A percentile compares a stretch with the other conserved stretches of the same genome.
Conservation (phyloP, 768 basidiomycete genomes). For the Naganishia vishniacii region DNA sequence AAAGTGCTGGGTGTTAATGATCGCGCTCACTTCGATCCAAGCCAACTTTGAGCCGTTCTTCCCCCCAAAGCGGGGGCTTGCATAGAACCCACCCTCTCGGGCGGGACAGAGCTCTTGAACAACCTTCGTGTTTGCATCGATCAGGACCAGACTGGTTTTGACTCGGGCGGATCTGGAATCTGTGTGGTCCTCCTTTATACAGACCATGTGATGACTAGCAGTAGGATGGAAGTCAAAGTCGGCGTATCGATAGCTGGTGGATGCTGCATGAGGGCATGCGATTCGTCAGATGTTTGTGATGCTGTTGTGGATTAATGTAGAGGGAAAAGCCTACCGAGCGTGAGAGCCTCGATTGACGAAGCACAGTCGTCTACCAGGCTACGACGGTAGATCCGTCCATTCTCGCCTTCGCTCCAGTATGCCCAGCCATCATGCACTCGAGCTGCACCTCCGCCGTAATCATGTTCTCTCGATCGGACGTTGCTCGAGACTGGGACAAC, state of each 20-base stretch:
- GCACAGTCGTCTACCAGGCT: conserved; percentile 2
- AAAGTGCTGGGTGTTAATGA: not conserved
- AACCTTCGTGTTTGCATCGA: conserved; percentile 54
- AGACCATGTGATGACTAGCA: conserved; percentile 56
- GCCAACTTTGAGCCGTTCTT: conserved; percentile 58
- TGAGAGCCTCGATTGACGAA: conserved; percentile 54
- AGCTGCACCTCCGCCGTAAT: conserved; percentile 66
- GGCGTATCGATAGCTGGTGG: conserved; percentile 59
- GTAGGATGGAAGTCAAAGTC: conserved; percentile 60
- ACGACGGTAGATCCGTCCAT: conserved; percentile 56
- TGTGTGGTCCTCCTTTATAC: conserved; percentile 69
- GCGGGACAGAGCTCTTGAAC: conserved; percentile 46
- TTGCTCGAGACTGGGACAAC: conserved; percentile 30
- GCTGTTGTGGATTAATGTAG: too few species aligned
- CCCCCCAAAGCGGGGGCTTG: conserved; percentile 56
- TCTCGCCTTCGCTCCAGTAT: conserved; percentile 59
- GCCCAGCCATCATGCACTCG: conserved; percentile 54
- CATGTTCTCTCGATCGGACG: conserved; percentile 54
- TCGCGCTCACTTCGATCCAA: conserved; percentile 58
- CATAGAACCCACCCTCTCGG: conserved; percentile 64
- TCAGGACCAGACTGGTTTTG: conserved; percentile 57
- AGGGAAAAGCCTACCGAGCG: conserved; percentile 55
- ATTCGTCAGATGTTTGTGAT: not conserved
- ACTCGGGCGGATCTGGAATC: conserved; percentile 54
- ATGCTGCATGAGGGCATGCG: conserved; percentile 47